A percentile compares a stretch with the other conserved stretches of the same genome.
These are phyloP conservation scores for Carex sylvatica DNA, from an alignment of 202 grass and related monocot species.

Conservation along the genomic window DNA sequence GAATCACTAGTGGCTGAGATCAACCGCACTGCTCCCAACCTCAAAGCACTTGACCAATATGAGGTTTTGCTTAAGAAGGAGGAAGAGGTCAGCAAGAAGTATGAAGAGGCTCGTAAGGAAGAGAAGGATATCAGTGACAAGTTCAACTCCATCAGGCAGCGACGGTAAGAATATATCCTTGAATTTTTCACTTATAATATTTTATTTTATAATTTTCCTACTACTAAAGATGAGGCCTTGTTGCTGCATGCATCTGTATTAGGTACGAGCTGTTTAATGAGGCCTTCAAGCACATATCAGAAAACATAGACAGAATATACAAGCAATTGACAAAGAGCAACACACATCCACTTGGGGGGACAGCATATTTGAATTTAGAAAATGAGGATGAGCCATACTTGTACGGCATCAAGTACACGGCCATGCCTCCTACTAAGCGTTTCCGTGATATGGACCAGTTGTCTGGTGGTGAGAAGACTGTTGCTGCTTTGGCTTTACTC, in stretches of 20 bases:
- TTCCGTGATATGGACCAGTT: constrained; percentile 99
- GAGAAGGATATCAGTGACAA: constrained; percentile 86
- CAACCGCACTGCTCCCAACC: constrained; percentile 83
- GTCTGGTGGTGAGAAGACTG: constrained; percentile 97
- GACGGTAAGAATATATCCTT: constrained; percentile 45
- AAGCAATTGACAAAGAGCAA: constrained; percentile 96
- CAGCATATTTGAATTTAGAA: constrained; percentile 95
- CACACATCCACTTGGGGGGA: constrained; percentile 94
- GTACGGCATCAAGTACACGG: constrained; percentile 96
- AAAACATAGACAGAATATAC: constrained; percentile 96
- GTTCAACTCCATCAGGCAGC: constrained; percentile 76
- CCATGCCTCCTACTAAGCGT: constrained; percentile 95
- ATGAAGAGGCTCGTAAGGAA: constrained; percentile 90
- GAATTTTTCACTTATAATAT: constrained; percentile 5
- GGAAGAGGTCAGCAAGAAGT: constrained; percentile 84
- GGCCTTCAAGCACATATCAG: constrained; percentile 97
- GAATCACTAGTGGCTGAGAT: constrained; percentile 62
- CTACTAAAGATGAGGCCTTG: constrained; percentile 4
- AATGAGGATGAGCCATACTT: constrained; percentile 97
- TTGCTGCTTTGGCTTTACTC: constrained; percentile 91
- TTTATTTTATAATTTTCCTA: neutral
- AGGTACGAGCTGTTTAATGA: constrained; percentile 96
- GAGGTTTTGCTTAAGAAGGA: constrained; percentile 79
- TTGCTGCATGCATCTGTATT: constrained; percentile 24
- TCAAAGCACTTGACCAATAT: constrained; percentile 96